Base-by-base conservation (phyloP, 208 protist species). In the Borovskyia barvae region DNA sequence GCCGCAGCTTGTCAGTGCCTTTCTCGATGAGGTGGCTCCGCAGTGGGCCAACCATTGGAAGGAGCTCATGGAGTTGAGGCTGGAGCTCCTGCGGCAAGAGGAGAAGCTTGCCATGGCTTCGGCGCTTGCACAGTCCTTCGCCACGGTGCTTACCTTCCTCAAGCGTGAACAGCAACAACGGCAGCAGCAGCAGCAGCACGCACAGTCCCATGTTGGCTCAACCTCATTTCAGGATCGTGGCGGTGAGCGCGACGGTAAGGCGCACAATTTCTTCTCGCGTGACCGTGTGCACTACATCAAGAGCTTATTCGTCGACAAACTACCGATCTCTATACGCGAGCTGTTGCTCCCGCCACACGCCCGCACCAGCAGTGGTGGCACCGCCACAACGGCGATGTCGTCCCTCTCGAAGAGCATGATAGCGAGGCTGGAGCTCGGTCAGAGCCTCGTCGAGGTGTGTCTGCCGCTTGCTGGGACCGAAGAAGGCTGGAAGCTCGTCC, bases 41-140 rank as follows among this genome's bases (percentile, higher is more conserved):
- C 63, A 76, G 47, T 92, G 81, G 80, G 52, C 65, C 9, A 77
- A 77, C 55, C 30, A 47, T 30, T 92, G 85, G 85, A 82, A 77
- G 67, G 82, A 93, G 68, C 54, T 88, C 47, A 93, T 90, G 80
- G 82, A 93, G 50, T 32, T 86, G 45, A 65, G 69, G 3, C 59
- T 77, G 14, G 63, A 53, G 24, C 54, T 93, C 20, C 65, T 93
- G 37, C 71, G 77, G 24, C 72, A 85, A 17, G 58, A 75, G 14
- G 73, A 77, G 9, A 74, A 71, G 43, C 66, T 93, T 0, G 8
- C 49, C 8, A 60, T 64, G 26, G 86, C 82, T 6, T 73, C 76
- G 5, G 69, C 79, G 5, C 58, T 90, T 14, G 82, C 80, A 0
- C 65, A 67, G 22, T 43, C 53, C 24, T 77, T 90, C 59, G 73